Evolutionary conservation across 2,329 filamentous ascomycete species (phyloP).

Genomic region (Botryotinia convoluta): DNA sequence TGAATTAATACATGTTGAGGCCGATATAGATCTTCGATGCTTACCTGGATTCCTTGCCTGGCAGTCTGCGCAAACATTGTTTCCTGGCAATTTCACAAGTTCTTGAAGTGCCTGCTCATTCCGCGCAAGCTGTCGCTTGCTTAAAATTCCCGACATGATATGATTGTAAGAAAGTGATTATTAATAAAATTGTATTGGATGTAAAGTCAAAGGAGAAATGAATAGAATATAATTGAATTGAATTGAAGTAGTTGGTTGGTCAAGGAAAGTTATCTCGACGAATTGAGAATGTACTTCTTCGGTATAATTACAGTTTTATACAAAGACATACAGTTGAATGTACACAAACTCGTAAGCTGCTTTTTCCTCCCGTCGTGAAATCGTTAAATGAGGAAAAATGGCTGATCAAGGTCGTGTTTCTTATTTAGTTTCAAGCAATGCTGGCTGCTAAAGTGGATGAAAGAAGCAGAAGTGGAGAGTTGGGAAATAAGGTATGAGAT

Average conservation of each 20-base stretch:
- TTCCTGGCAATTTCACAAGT: constrained; percentile 82
- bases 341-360: constrained; percentile 27
- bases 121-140: constrained; percentile 96
- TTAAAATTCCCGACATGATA: constrained; percentile 80
- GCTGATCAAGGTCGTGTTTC: not conserved
- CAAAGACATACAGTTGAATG: constrained; percentile 28
- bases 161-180: constrained; percentile 39
- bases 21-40: constrained; percentile 32
- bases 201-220: not conserved
- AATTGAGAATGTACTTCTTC: constrained; percentile 4
- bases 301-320: constrained; percentile 30
- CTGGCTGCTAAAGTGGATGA: not conserved
- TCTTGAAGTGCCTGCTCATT: constrained; percentile 93
- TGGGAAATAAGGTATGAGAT: not conserved
- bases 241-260: constrained; percentile 4
- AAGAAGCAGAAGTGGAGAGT: not conserved
- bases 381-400: constrained; percentile 22
- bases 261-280: constrained; percentile 13
- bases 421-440: not conserved
- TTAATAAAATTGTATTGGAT: constrained; percentile 11
- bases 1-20: not conserved
- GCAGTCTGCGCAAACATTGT: constrained; percentile 93
- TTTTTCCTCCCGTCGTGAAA: constrained; percentile 26
- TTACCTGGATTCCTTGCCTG: constrained; percentile 85
- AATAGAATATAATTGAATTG: not conserved